These are phyloP conservation scores for Eucalyptus tenuipes DNA, from an alignment of 345 rosid species.

Conservation along the genomic window DNA sequence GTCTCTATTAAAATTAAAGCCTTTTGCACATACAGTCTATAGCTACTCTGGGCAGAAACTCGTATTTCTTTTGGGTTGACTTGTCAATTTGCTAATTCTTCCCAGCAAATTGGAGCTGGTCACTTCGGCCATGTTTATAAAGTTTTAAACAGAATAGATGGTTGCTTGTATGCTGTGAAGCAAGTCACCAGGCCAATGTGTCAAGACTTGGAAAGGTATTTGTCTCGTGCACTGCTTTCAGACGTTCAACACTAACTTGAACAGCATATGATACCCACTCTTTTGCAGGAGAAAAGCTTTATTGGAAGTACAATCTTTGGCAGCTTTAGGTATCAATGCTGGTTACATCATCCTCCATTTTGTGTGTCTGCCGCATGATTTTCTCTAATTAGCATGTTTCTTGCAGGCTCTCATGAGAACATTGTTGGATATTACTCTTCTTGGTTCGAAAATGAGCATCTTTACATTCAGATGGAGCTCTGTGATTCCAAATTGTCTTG, in stretches of 20 bases:
- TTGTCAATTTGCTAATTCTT: background rate
- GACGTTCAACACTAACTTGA: background rate
- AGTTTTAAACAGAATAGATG: conserved; percentile 90
- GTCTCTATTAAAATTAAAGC: conserved; percentile 1
- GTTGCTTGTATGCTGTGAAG: conserved; percentile 92
- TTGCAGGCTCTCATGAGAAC: conserved; percentile 66
- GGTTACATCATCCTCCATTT: background rate
- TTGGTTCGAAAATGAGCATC: conserved; percentile 91
- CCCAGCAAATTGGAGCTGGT: conserved; percentile 83
- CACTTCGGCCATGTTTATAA: conserved; percentile 76
- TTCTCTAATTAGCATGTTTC: background rate
- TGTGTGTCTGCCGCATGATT: background rate
- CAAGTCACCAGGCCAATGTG: conserved; percentile 49
- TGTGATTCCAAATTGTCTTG: conserved; percentile 71
- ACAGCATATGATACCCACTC: background rate
- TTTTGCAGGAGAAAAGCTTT: conserved; percentile 74
- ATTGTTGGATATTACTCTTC: conserved; percentile 75
- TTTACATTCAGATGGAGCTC: conserved; percentile 93
- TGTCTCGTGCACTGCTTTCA: background rate
- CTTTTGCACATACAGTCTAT: background rate
- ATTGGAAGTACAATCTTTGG: conserved; percentile 97
- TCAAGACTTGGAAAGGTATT: conserved; percentile 64
- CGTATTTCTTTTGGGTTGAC: background rate
- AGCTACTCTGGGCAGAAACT: background rate
- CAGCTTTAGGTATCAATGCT: conserved; percentile 62